A percentile compares a stretch with the other conserved stretches of the same genome.
Evolutionary conservation across 208 protist species (phyloP).

Genomic region (Leishmania guyanensis): DNA sequence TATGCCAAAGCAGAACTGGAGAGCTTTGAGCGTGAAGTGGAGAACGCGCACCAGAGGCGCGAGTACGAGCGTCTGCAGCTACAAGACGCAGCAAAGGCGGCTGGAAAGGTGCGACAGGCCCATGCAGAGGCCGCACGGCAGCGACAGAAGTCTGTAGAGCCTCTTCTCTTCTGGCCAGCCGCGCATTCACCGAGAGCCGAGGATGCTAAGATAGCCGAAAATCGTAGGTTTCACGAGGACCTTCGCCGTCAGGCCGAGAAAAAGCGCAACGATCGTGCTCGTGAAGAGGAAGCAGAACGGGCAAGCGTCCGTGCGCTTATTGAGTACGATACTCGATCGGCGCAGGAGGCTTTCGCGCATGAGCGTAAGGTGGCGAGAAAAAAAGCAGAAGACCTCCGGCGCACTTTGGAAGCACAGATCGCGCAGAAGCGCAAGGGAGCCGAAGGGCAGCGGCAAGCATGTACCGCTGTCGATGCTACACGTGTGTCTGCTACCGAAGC

Average conservation of each 20-base stretch:
- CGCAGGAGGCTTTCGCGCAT: constrained; percentile 14
- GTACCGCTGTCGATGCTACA: not conserved
- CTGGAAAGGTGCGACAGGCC: constrained; percentile 15
- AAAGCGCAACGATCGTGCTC: constrained; percentile 14
- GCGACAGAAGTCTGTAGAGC: constrained; percentile 2
- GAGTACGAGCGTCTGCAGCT: constrained; percentile 27
- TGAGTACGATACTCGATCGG: constrained; percentile 22
- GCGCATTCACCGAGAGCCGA: constrained; percentile 2
- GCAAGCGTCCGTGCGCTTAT: constrained; percentile 21
- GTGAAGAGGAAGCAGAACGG: constrained; percentile 18
- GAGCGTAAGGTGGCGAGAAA: constrained; percentile 20
- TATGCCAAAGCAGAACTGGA: constrained; percentile 20
- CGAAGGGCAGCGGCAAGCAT: not conserved
- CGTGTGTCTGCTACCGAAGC: constrained; percentile 16
- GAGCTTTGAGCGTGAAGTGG: constrained; percentile 27
- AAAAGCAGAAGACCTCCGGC: constrained; percentile 19
- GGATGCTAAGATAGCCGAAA: constrained; percentile 8
- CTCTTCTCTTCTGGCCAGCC: constrained; percentile 27
- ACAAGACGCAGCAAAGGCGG: constrained; percentile 18
- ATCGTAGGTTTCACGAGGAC: constrained; percentile 27
- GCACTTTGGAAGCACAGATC: constrained; percentile 24
- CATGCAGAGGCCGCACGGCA: constrained; percentile 1
- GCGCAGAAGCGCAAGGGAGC: constrained; percentile 16
- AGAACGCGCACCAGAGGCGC: constrained; percentile 17
- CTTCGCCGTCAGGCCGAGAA: constrained; percentile 35